These are phyloP conservation scores for Flammula alnicola DNA, from an alignment of 1,284 basidiomycete species.

Conservation along the genomic window DNA sequence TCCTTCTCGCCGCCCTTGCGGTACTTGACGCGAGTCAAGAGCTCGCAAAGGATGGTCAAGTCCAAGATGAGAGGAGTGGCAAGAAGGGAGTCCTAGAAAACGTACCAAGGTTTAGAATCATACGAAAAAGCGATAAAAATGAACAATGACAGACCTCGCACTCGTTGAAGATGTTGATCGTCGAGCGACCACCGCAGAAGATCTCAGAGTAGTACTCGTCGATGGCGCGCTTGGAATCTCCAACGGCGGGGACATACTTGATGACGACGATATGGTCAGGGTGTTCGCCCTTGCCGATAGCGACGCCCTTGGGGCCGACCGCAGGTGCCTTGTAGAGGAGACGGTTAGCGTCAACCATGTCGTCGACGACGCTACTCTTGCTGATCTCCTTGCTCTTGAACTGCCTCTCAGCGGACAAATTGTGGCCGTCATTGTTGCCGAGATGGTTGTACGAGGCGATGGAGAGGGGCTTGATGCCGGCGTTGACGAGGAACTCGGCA, in stretches of 20 bases:
- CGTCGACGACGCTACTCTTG: constrained; percentile 97
- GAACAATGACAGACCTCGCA: constrained; percentile 68
- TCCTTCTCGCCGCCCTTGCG: constrained; percentile 59
- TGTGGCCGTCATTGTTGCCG: constrained; percentile 97
- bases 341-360: constrained; percentile 93
- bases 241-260: constrained; percentile 93
- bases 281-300: constrained; percentile 85
- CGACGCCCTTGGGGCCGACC: constrained; percentile 62
- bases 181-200: constrained; percentile 80
- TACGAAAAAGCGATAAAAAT: not conserved
- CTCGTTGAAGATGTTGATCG: constrained; percentile 95
- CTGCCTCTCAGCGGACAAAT: constrained; percentile 90
- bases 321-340: constrained; percentile 86
- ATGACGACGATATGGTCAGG: constrained; percentile 98
- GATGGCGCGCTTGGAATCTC: constrained; percentile 97
- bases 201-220: constrained; percentile 99
- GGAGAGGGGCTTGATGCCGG: constrained; percentile 97
- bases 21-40: constrained; percentile 93
- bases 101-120: constrained; percentile 18
- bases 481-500: constrained; percentile 98
- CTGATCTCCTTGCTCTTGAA: constrained; percentile 99
- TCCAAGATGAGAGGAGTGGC: constrained; percentile 97
- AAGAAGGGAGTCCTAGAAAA: constrained; percentile 85
- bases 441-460: constrained; percentile 99
- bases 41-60: constrained; percentile 91